Conservation (phyloP, 257 asterid genomes). For the Euphrasia confusa region DNA sequence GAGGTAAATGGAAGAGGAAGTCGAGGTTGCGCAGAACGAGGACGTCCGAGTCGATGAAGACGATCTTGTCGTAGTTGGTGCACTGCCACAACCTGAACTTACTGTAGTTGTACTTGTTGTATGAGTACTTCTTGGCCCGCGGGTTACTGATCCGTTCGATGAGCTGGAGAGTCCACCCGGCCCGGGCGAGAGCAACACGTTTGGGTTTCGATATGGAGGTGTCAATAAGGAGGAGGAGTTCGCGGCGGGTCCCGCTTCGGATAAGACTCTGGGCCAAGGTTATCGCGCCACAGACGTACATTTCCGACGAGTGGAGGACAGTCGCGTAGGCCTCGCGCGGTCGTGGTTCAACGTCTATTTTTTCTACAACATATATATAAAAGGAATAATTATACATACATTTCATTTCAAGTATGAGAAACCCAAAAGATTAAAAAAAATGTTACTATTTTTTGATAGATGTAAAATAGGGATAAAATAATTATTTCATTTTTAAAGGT, state of each 20-base stretch:
- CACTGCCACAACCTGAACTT: conserved; percentile 74
- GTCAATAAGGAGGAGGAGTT: conserved; percentile 63
- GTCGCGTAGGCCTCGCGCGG: conserved; percentile 63
- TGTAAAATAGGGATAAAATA: too few species aligned
- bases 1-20: conserved; percentile 56
- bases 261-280: conserved; percentile 60
- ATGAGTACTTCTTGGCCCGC: conserved; percentile 44
- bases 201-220: conserved; percentile 38
- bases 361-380: too few species aligned
- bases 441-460: too few species aligned
- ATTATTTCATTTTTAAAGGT: too few species aligned
- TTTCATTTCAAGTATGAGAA: too few species aligned
- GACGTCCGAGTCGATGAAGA: conserved; percentile 71
- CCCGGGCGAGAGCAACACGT: conserved; percentile 39
- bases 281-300: conserved; percentile 69
- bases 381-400: too few species aligned
- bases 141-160: conserved; percentile 67
- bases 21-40: conserved; percentile 55
- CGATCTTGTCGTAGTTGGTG: conserved; percentile 50
- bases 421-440: too few species aligned
- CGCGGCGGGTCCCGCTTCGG: conserved; percentile 45
- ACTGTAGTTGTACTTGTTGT: conserved; percentile 75
- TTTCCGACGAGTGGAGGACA: conserved; percentile 57
- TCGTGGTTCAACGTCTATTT: too few species aligned
- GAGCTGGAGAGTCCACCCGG: conserved; percentile 62